phyloP scores from a whole-genome alignment of 169 alveolate genomes.

The Cryptosporidium sp. region DNA sequence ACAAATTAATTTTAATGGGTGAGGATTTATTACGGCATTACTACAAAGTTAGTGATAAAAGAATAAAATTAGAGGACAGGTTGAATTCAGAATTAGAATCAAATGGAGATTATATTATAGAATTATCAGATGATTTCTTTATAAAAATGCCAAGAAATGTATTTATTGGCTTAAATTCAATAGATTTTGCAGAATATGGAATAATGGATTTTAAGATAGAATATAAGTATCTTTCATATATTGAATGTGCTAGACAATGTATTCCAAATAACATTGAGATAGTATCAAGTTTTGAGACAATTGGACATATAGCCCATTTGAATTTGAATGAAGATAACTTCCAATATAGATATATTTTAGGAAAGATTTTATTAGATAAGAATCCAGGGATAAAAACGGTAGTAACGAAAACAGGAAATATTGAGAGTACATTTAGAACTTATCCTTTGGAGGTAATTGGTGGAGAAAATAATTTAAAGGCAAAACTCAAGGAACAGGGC shows the following conservation, averaged over 20 bases:
- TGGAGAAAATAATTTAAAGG: conserved; percentile 84
- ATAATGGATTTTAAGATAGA: conserved; percentile 35
- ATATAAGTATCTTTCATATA: conserved; percentile 34
- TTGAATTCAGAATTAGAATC: too few relatives aligned
- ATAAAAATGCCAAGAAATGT: conserved; percentile 24
- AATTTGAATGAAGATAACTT: conserved; percentile 81
- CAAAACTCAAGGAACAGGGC: conserved; percentile 85
- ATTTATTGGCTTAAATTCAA: not conserved
- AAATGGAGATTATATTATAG: conserved; percentile 22
- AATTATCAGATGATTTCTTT: conserved; percentile 11
- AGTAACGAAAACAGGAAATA: conserved; percentile 86
- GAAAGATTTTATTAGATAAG: conserved; percentile 85
- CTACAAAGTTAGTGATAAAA: not conserved
- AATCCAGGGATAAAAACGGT: conserved; percentile 85
- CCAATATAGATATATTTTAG: conserved; percentile 82
- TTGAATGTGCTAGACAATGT: conserved; percentile 53
- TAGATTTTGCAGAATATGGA: conserved; percentile 48
- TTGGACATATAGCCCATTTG: conserved; percentile 88
- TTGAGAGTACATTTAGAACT: conserved; percentile 84
- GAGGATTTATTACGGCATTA: conserved; percentile 1
- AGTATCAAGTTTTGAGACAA: conserved; percentile 87
- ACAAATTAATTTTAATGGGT: conserved; percentile 7
- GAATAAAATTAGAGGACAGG: not conserved
- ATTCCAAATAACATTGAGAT: conserved; percentile 74
- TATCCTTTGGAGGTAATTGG: conserved; percentile 86